These are phyloP conservation scores for Garcia nutans DNA, from an alignment of 345 rosid genomes.

Conservation along the genomic window DNA sequence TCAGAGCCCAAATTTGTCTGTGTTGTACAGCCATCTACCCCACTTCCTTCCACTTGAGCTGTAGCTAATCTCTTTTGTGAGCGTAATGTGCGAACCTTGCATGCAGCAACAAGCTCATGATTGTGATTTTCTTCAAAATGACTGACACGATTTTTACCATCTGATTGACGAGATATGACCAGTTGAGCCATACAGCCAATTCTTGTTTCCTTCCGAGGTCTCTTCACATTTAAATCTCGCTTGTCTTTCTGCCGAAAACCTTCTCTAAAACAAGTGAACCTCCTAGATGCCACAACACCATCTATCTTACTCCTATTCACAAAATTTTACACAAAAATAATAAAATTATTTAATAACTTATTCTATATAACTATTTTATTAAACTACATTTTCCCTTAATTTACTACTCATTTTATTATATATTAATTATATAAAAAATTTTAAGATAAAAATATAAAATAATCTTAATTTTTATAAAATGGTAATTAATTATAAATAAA, in stretches of 20 bases:
- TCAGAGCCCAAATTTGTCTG: constrained; percentile 15
- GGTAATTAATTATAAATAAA: no score
- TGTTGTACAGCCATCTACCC: constrained; percentile 9
- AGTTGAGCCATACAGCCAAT: constrained; percentile 42
- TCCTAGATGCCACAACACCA: constrained; percentile 42
- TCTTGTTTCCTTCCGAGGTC: constrained; percentile 39
- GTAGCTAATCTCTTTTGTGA: constrained; percentile 32
- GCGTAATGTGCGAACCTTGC: constrained; percentile 29
- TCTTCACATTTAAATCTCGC: constrained; percentile 30
- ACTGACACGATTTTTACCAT: constrained; percentile 38
- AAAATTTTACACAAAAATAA: constrained; percentile 40
- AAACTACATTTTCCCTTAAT: no score
- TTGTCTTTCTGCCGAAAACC: constrained; percentile 40
- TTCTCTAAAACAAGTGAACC: constrained; percentile 43
- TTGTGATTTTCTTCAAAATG: constrained; percentile 41
- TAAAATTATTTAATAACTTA: no score
- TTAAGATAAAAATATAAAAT: no score
- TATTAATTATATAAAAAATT: no score
- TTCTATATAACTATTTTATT: no score
- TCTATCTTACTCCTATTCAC: constrained; percentile 39
- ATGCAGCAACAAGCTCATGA: constrained; percentile 37
- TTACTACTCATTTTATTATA: no score
- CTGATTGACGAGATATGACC: constrained; percentile 36
- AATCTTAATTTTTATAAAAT: no score
- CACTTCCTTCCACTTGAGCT: constrained; percentile 25